Evolutionary conservation across 305 asterid genomes (phyloP).

Genomic region (Fraxinus sp.): DNA sequence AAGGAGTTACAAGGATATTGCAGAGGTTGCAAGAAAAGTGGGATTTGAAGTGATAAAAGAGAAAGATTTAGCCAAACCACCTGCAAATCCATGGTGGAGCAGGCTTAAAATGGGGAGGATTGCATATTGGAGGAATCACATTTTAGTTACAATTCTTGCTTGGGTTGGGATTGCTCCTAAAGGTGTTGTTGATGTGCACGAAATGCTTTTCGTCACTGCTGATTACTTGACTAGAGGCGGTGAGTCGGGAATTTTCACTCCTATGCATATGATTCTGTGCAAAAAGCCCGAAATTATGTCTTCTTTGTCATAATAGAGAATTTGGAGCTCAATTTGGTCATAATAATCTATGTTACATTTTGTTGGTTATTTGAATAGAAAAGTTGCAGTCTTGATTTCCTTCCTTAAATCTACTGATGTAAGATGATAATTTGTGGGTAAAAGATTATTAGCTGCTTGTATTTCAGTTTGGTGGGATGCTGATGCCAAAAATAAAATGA

Average conservation of each 20-base stretch:
- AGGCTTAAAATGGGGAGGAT: conserved; percentile 89
- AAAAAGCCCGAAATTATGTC: conserved; percentile 61
- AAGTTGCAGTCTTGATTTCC: background rate
- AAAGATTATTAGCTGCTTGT: too few relatives aligned
- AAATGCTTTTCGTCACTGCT: conserved; percentile 92
- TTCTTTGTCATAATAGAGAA: conserved; percentile 15
- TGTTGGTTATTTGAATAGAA: conserved; percentile 31
- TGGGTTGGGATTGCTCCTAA: conserved; percentile 88
- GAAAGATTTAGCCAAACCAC: conserved; percentile 80
- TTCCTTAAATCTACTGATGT: background rate
- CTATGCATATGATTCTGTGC: conserved; percentile 98
- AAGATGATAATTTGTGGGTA: background rate
- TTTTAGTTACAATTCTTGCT: conserved; percentile 61
- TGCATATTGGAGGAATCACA: conserved; percentile 96
- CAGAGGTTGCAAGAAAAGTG: conserved; percentile 59
- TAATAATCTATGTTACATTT: background rate
- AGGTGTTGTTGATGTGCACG: conserved; percentile 87
- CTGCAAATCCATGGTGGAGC: conserved; percentile 88
- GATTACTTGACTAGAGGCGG: conserved; percentile 84
- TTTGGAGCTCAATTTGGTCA: conserved; percentile 29
- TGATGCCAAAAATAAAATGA: background rate
- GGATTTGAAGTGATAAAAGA: conserved; percentile 82
- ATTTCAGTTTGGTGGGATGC: too few relatives aligned
- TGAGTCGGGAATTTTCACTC: conserved; percentile 80
- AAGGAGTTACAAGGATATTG: conserved; percentile 60